Conservation (phyloP, 2,329 filamentous ascomycete genomes). For the Botrytis fragariae region DNA sequence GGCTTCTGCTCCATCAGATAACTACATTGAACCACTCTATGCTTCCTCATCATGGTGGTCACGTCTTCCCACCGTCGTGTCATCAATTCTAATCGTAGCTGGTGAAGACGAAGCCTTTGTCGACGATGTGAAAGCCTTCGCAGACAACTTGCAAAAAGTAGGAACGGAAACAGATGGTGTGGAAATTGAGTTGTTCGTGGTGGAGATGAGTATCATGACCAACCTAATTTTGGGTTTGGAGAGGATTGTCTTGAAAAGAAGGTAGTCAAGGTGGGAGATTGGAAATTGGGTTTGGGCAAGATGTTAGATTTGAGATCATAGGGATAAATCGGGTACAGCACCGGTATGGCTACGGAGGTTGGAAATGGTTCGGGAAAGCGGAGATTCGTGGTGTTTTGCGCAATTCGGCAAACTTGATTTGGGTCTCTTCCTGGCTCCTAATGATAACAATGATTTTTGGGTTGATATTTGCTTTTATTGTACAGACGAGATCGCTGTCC, state of each 20-base stretch:
- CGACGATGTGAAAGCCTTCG: slow-evolving; percentile 53
- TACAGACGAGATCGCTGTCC: background rate
- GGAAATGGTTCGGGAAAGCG: background rate
- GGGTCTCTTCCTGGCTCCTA: background rate
- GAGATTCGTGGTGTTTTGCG: background rate
- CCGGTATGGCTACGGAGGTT: background rate
- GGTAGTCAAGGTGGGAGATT: slow-evolving; percentile 3
- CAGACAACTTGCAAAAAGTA: slow-evolving; percentile 43
- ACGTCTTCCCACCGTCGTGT: slow-evolving; percentile 43
- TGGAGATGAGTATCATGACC: slow-evolving; percentile 34
- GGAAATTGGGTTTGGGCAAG: slow-evolving; percentile 5
- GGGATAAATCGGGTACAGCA: background rate
- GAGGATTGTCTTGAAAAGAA: slow-evolving; percentile 3
- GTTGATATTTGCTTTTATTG: background rate
- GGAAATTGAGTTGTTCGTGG: slow-evolving; percentile 14
- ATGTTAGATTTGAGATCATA: background rate
- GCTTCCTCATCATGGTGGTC: slow-evolving; percentile 55
- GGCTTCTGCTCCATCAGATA: slow-evolving; percentile 40
- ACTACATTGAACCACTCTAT: slow-evolving; percentile 52
- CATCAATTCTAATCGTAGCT: slow-evolving; percentile 51
- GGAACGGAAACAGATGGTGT: slow-evolving; percentile 16
- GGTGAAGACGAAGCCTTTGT: slow-evolving; percentile 56
- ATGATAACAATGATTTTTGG: background rate
- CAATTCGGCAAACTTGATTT: background rate
- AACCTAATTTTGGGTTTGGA: slow-evolving; percentile 29